These are phyloP conservation scores for Pythium biforme DNA, from an alignment of 352 stramenopile species.

Conservation along the genomic window DNA sequence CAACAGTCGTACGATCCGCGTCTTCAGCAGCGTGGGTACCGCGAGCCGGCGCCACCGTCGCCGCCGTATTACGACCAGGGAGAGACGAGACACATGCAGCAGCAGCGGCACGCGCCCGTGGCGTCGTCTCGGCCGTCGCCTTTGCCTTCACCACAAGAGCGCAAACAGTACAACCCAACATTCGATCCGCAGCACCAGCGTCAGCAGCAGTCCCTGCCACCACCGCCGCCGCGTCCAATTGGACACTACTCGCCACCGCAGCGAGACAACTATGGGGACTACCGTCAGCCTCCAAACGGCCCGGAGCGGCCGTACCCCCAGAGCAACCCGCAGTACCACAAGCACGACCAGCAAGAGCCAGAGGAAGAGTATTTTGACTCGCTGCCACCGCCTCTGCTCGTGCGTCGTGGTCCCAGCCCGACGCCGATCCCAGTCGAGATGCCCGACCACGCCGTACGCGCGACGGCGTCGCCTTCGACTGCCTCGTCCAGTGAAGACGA, in stretches of 20 bases:
- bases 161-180: not conserved
- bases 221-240: not conserved
- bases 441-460: constrained; percentile 9
- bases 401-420: not conserved
- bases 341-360: not conserved
- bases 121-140: not conserved
- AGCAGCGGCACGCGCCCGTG: not conserved
- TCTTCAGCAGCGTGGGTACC: not conserved
- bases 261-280: not conserved
- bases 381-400: constrained; percentile 1
- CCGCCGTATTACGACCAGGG: constrained; percentile 7
- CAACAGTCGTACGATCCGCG: not conserved
- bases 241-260: not conserved
- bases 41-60: not conserved
- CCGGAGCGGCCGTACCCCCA: not conserved
- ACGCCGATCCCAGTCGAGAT: constrained; percentile 6
- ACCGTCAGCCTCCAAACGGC: not conserved
- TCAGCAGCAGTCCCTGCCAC: not conserved
- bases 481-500: constrained; percentile 4
- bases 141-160: too few relatives aligned
- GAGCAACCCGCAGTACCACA: too few relatives aligned
- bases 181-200: not conserved
- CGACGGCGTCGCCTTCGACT: not conserved
- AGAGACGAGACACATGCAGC: not conserved
- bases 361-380: constrained; percentile 11